Conservation (phyloP, 2,329 filamentous ascomycete species). For the Saccharata proteae region DNA sequence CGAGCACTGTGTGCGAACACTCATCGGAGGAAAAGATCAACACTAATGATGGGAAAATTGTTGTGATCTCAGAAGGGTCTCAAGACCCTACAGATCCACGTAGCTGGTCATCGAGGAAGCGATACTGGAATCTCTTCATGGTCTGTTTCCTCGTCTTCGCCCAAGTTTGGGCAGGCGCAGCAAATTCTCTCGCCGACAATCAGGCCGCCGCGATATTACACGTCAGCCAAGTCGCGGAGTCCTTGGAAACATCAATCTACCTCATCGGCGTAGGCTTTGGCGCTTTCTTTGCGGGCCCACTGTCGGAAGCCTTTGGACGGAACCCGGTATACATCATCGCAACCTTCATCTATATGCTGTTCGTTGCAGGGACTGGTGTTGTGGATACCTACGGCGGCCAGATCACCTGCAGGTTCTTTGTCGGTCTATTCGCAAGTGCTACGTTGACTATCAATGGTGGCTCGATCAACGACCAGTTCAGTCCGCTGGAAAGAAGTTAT, state of each 20-base stretch:
- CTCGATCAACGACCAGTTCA: constrained; percentile 16
- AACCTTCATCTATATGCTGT: neutral
- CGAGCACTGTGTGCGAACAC: too few species aligned
- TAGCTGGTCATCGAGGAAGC: constrained; percentile 1
- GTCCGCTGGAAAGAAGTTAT: constrained; percentile 12
- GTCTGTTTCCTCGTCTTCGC: constrained; percentile 3
- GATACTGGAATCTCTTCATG: constrained; percentile 1
- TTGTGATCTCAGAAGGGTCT: too few species aligned
- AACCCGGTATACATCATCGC: constrained; percentile 3
- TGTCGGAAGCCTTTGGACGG: constrained; percentile 6
- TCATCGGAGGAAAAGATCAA: too few species aligned
- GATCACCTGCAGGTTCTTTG: constrained; percentile 15
- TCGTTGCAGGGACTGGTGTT: constrained; percentile 2
- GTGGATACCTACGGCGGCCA: constrained; percentile 11
- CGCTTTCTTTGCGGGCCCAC: constrained; percentile 6
- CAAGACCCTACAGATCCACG: constrained; percentile 5
- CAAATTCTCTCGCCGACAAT: constrained; percentile 2
- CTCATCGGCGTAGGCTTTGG: constrained; percentile 4
- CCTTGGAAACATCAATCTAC: constrained; percentile 6
- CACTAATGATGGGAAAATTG: too few species aligned
- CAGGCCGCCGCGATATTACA: constrained; percentile 1
- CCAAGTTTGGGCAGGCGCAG: constrained; percentile 6
- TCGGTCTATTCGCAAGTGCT: constrained; percentile 14
- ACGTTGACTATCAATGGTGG: constrained; percentile 15
- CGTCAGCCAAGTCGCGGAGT: constrained; percentile 1